Evolutionary conservation across 2,329 filamentous ascomycete genomes (phyloP).

Genomic region (Hypoxylon rubiginosum): DNA sequence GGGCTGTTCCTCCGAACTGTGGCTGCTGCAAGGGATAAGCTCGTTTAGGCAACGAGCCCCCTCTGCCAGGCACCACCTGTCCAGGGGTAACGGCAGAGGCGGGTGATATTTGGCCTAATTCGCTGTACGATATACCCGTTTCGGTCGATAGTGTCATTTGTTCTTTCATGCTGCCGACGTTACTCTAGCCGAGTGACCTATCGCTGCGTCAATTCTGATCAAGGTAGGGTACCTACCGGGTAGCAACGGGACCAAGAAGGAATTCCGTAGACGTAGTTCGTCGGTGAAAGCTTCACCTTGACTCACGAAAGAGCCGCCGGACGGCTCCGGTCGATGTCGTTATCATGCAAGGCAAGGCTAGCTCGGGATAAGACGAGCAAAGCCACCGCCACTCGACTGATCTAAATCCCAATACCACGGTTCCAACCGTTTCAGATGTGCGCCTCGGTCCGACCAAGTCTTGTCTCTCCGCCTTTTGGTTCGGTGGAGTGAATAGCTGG

Average conservation of each 20-base stretch:
- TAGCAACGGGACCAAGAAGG: background rate
- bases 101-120: background rate
- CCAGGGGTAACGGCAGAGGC: conserved; percentile 23
- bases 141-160: conserved; percentile 5
- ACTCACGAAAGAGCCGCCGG: background rate
- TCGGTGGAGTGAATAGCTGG: background rate
- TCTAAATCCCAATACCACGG: conserved; percentile 12
- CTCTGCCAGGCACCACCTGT: conserved; percentile 16
- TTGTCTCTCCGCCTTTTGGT: background rate
- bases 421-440: background rate
- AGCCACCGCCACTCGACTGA: conserved; percentile 7
- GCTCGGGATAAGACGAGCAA: background rate
- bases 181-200: background rate
- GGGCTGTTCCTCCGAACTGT: conserved; percentile 7
- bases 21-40: conserved; percentile 19
- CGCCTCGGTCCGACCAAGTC: conserved; percentile 15
- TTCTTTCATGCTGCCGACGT: conserved; percentile 2
- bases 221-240: background rate
- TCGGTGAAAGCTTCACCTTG: conserved; percentile 4
- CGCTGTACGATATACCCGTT: conserved; percentile 5
- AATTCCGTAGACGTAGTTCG: background rate
- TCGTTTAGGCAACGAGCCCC: conserved; percentile 24
- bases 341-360: background rate
- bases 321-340: background rate
- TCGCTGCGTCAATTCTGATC: background rate